Conservation (phyloP, 768 basidiomycete genomes). For the Podaxis rugospora region DNA sequence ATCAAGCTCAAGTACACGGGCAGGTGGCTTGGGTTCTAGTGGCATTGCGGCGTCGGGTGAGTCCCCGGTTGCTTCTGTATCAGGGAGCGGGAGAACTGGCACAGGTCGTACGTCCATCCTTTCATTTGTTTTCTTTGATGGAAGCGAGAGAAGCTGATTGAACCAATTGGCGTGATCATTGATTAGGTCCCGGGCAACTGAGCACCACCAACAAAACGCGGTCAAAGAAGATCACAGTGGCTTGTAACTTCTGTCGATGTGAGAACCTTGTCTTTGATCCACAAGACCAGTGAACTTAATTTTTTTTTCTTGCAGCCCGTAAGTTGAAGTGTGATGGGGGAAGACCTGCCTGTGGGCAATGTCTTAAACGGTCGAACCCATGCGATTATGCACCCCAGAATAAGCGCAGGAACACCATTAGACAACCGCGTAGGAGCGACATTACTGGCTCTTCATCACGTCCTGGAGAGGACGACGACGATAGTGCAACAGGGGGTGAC, state of each 20-base stretch:
- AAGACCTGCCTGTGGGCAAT: conserved; percentile 78
- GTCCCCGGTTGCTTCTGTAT: conserved; percentile 9
- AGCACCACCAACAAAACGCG: conserved; percentile 52
- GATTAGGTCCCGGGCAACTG: conserved; percentile 3
- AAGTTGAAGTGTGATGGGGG: conserved; percentile 89
- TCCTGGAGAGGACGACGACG: conserved; percentile 58
- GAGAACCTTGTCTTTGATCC: conserved; percentile 28
- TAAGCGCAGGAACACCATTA: conserved; percentile 62
- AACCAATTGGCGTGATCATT: neutral
- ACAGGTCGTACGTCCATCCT: conserved; percentile 7
- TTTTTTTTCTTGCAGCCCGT: conserved; percentile 46
- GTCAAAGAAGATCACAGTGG: conserved; percentile 84
- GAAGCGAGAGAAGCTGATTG: conserved; percentile 5
- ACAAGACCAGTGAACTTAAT: neutral
- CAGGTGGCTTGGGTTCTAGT: conserved; percentile 5
- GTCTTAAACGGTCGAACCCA: conserved; percentile 68
- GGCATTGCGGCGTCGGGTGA: conserved; percentile 8
- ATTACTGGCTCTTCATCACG: conserved; percentile 16
- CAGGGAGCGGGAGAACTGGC: conserved; percentile 8
- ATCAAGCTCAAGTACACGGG: conserved; percentile 4
- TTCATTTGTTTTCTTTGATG: conserved; percentile 2
- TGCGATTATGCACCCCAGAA: conserved; percentile 81
- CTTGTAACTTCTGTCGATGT: conserved; percentile 92
- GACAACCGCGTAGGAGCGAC: conserved; percentile 28
- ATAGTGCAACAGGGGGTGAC: conserved; percentile 62